These are phyloP conservation scores for Xylaria sp. DNA, from an alignment of 2,329 filamentous ascomycete genomes.

Conservation along the genomic window DNA sequence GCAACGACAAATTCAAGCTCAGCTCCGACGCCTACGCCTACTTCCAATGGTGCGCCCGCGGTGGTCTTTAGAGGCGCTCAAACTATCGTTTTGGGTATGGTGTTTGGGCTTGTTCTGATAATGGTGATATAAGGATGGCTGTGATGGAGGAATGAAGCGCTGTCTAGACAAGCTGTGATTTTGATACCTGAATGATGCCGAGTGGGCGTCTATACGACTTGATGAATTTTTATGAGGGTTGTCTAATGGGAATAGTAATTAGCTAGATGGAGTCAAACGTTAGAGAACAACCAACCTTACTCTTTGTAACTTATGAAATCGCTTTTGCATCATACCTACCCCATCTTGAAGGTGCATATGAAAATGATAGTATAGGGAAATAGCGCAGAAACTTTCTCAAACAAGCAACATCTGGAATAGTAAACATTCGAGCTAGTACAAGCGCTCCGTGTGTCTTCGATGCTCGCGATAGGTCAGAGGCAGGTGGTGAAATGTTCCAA, in stretches of 20 bases:
- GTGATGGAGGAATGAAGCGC: background rate
- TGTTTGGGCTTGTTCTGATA: conserved; percentile 3
- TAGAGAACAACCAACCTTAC: conserved; percentile 4
- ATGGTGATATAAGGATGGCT: conserved; percentile 12
- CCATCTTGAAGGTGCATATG: background rate
- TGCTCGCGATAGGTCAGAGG: background rate
- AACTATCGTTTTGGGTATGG: background rate
- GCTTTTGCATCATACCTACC: background rate
- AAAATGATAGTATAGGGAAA: conserved; percentile 6
- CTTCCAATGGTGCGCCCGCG: conserved; percentile 8
- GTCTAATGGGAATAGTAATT: conserved; percentile 28
- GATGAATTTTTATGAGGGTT: conserved; percentile 7
- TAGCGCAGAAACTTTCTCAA: background rate
- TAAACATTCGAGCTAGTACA: background rate
- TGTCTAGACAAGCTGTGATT: conserved; percentile 11
- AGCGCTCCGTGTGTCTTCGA: background rate
- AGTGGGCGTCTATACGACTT: background rate
- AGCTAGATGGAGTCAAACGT: conserved; percentile 3
- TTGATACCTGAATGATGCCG: conserved; percentile 19
- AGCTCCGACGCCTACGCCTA: conserved; percentile 24
- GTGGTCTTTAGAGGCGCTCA: background rate
- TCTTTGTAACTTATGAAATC: conserved; percentile 2
- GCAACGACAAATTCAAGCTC: conserved; percentile 21
- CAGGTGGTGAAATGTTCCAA: background rate
- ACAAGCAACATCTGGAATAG: conserved; percentile 7